Evolutionary conservation across 306 rosid species (phyloP), one percentile per base, ranked within the genome.

Genomic region (Quillaja saponaria): DNA sequence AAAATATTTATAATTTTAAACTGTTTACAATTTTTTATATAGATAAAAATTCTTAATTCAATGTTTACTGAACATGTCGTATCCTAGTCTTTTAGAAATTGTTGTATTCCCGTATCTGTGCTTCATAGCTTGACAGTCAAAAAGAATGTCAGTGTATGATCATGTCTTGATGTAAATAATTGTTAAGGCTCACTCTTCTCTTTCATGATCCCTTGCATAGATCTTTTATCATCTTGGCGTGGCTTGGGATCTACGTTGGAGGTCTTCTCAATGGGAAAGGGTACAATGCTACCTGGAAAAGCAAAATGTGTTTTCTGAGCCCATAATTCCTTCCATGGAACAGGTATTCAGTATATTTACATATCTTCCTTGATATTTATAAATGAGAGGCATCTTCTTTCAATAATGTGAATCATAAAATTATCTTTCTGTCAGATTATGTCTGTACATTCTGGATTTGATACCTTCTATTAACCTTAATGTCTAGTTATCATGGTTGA

Each of bases 181-280:
- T n/a, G n/a, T n/a, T n/a, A n/a, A n/a, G n/a, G n/a, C n/a, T n/a
- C n/a, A n/a, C n/a, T n/a, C n/a, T n/a, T n/a, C n/a, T n/a, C n/a
- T n/a, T n/a, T n/a, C n/a, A n/a, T n/a, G n/a, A n/a, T n/a, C n/a
- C 14, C 37, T 60, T 34, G 42, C 7, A 61, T 80, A 91, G 97
- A 84, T 91, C 70, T 86, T 88, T 76, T 71, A 82, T 78, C 97
- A 91, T 84, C 82, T 91, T 55, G 91, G 91, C 57, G 71, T 80
- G 80, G 86, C 96, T 49, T 88, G 97, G 97, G 86, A 84, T 72
- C 71, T 91, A 71, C 95, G 90, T 58, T 91, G 96, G 97, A 71
- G 76, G 49, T 65, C 72, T 40, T 61, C 68, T 76, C 60, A 59
- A 55, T 61, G 49, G 68, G 81, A 68, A 40, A 68, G 72, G 50